These are phyloP conservation scores for Xylaria sp. DNA, from an alignment of 2,329 filamentous ascomycete genomes.

Conservation along the genomic window DNA sequence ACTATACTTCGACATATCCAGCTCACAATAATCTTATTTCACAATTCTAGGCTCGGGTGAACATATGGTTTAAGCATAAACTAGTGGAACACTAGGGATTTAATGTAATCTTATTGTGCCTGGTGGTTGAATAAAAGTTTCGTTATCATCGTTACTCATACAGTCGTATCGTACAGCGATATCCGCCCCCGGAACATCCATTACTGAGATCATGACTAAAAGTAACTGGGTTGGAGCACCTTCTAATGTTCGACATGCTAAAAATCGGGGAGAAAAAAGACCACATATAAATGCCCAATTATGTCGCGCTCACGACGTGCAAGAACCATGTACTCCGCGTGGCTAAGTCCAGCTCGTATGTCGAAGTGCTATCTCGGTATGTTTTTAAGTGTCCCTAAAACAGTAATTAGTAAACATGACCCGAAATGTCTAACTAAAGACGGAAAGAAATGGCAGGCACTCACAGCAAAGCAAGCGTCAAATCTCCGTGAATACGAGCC, in stretches of 20 bases:
- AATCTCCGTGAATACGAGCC: constrained; percentile 86
- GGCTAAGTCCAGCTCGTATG: neutral
- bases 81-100: neutral
- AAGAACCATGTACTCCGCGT: neutral
- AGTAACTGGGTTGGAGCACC: neutral
- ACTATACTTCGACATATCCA: no score
- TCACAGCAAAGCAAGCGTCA: constrained; percentile 76
- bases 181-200: neutral
- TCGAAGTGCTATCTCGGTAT: neutral
- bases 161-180: constrained; percentile 17
- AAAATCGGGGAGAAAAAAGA: neutral
- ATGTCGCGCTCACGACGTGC: neutral
- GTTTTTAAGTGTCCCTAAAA: constrained; percentile 33
- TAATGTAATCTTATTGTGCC: neutral
- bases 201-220: neutral
- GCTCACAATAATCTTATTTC: no score
- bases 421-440: neutral
- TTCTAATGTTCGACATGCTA: neutral
- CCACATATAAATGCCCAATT: neutral
- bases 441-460: constrained; percentile 43
- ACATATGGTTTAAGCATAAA: neutral
- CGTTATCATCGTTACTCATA: constrained; percentile 15
- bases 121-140: neutral
- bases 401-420: constrained; percentile 11
- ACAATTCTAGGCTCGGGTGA: no score